phyloP scores from a whole-genome alignment of 2,329 filamentous ascomycete species.

The Lachnellula cervina region DNA sequence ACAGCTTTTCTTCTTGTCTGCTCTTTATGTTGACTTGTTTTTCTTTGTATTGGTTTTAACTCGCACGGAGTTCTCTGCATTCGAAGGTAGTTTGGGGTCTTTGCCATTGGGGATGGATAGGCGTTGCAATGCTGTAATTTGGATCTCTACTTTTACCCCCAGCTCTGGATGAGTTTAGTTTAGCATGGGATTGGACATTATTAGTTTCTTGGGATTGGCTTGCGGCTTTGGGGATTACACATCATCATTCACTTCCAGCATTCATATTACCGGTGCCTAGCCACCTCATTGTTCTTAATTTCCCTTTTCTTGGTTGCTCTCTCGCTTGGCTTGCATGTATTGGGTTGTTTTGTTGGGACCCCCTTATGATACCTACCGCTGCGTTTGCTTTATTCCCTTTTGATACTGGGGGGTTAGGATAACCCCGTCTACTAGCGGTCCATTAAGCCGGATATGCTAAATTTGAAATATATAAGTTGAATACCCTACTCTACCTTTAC shows the following conservation, averaged over 20 bases:
- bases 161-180: slow-evolving; percentile 24
- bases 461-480: slow-evolving; percentile 1
- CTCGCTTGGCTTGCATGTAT: background rate
- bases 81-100: slow-evolving; percentile 26
- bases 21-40: slow-evolving; percentile 16
- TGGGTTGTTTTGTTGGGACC: background rate
- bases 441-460: background rate
- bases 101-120: slow-evolving; percentile 12
- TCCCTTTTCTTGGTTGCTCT: background rate
- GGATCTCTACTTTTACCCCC: slow-evolving; percentile 3
- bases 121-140: slow-evolving; percentile 18
- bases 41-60: slow-evolving; percentile 28
- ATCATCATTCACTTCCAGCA: background rate
- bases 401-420: background rate
- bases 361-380: slow-evolving; percentile 11
- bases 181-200: slow-evolving; percentile 6
- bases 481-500: background rate
- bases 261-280: slow-evolving; percentile 2
- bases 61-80: slow-evolving; percentile 31
- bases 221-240: too few relatives aligned
- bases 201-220: too few relatives aligned
- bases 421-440: background rate
- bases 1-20: slow-evolving; percentile 14
- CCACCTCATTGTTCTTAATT: background rate
- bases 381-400: background rate